Conservation (phyloP, 2,329 filamentous ascomycete species). For the Curvularia lunata region DNA sequence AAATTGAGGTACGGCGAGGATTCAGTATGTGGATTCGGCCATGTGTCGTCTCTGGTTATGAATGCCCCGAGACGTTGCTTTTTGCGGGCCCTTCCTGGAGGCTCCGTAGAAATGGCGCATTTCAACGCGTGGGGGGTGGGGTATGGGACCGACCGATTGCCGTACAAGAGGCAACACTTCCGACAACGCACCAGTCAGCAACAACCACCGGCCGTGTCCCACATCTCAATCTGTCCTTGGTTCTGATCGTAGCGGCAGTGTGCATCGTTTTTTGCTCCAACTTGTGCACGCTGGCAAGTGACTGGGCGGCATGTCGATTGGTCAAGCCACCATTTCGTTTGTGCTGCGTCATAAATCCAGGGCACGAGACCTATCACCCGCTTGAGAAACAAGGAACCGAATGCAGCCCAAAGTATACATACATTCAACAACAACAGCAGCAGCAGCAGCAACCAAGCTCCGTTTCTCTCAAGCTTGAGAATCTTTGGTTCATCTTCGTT, state of each 20-base stretch:
- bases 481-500: background rate
- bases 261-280: background rate
- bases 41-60: conserved; percentile 4
- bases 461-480: background rate
- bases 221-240: conserved; percentile 1
- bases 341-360: conserved; percentile 10
- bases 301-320: conserved; percentile 5
- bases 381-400: conserved; percentile 4
- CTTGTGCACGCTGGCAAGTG: background rate
- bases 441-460: background rate
- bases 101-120: conserved; percentile 7
- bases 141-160: conserved; percentile 4
- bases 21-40: background rate
- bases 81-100: conserved; percentile 3
- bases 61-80: conserved; percentile 12
- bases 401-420: conserved; percentile 1
- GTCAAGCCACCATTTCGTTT: background rate
- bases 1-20: background rate
- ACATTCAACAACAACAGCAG: background rate
- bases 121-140: conserved; percentile 10
- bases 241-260: background rate
- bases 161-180: background rate
- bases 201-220: background rate
- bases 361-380: conserved; percentile 12
- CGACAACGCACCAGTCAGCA: conserved; percentile 11